Conservation (phyloP, 2,329 filamentous ascomycete species). For the Botrytis tulipae region DNA sequence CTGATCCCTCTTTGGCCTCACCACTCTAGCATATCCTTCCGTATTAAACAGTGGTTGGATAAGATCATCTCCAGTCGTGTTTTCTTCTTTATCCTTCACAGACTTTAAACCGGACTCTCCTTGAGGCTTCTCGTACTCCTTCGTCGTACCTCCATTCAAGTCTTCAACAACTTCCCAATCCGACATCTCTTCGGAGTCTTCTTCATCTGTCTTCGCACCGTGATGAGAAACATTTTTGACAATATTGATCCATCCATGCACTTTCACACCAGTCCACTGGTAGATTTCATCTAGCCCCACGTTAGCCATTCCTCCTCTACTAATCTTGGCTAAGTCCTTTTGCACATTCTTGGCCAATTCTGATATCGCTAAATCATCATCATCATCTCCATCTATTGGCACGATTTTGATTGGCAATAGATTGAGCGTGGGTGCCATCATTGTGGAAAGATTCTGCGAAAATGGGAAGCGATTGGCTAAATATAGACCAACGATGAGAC, state of each 20-base stretch:
- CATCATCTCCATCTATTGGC: constrained; percentile 28
- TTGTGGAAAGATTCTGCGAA: constrained; percentile 47
- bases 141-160: neutral
- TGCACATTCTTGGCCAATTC: constrained; percentile 63
- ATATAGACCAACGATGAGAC: constrained; percentile 74
- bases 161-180: constrained; percentile 18
- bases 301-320: constrained; percentile 51
- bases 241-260: constrained; percentile 82
- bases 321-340: constrained; percentile 62
- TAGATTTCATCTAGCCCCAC: constrained; percentile 69
- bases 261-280: constrained; percentile 68
- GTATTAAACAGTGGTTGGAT: neutral
- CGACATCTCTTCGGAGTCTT: constrained; percentile 15
- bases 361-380: constrained; percentile 40
- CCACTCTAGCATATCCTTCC: constrained; percentile 3
- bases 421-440: constrained; percentile 71
- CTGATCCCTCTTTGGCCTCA: neutral
- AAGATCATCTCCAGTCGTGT: neutral
- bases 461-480: constrained; percentile 70
- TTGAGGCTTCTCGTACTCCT: neutral
- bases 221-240: constrained; percentile 44
- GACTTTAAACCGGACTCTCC: neutral
- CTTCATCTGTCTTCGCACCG: neutral
- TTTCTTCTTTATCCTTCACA: neutral
- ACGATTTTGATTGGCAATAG: constrained; percentile 68